Base-by-base conservation (phyloP, 768 basidiomycete genomes). In the Mycena rebaudengoi region DNA sequence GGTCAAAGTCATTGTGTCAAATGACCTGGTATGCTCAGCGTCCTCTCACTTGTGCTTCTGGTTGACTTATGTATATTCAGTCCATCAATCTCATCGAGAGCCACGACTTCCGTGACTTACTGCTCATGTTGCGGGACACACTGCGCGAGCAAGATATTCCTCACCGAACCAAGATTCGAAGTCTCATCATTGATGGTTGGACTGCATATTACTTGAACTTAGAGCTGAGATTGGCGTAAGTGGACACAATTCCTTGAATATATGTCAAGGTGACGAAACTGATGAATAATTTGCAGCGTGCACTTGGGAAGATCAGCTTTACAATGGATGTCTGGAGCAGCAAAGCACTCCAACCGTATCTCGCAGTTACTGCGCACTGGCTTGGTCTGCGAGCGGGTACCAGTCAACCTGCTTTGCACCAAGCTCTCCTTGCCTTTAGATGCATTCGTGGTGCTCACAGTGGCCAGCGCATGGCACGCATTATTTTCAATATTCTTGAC, bases 221-320 rank as follows among this genome's bases (percentile, higher is more conserved):
- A 37, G 35, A 37, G 35, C 35, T 37, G 35, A 10, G 18, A 18
- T 10, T 37, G 35, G n/a, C n/a, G n/a, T n/a, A n/a, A n/a, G n/a
- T n/a, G n/a, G n/a, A n/a, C 35, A 18, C 18, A 18, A 10, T 37
- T 37, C 35, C 35, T 37, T n/a, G n/a, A n/a, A n/a, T n/a, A n/a
- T n/a, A 37, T 37, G 35, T 18, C 10, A 37, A 37, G 35, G 10
- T 37, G 10, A 10, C 10, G 10, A 37, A 10, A 10, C 35, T 37
- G 11, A 37, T 18, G 18, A 37, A 37, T 10, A 18, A 37, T 37
- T n/a, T n/a, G n/a, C n/a, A 37, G 35, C 18, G 11, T 18, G 30
- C 49, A 21, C 49, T 50, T 23, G 49, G 49, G 33, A 50, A 50
- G 32, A 32, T 50, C 49, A 50, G 49, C 49, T 50, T 50, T 50